Conservation (phyloP, 495 filamentous ascomycete species). For the Lasiosphaeris hirsuta region DNA sequence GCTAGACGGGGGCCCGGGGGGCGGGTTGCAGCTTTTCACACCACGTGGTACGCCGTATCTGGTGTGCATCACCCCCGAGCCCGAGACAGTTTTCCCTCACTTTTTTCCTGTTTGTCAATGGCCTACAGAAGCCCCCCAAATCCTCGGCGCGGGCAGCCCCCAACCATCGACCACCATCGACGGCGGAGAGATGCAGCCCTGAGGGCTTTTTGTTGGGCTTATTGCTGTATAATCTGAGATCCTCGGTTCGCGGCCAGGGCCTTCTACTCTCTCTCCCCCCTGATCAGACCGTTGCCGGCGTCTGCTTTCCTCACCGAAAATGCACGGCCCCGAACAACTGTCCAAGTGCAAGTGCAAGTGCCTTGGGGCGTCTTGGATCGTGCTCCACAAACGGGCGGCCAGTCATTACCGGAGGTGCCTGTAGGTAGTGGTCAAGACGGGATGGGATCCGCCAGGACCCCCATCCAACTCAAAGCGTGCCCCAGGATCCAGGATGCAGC, state of each 20-base stretch:
- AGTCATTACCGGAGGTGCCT: not conserved
- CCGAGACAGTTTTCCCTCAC: not conserved
- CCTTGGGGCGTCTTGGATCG: too few relatives aligned
- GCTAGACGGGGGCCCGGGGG: not conserved
- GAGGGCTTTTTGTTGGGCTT: too few relatives aligned
- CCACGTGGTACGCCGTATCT: conserved; percentile 1
- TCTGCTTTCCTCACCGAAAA: not conserved
- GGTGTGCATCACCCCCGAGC: not conserved
- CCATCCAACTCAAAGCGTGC: too few relatives aligned
- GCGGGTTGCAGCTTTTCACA: not conserved
- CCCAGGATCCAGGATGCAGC: too few relatives aligned
- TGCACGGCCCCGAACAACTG: not conserved
- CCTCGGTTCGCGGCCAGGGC: not conserved
- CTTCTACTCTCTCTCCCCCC: not conserved
- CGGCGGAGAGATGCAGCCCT: too few relatives aligned
- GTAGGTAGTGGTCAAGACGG: not conserved
- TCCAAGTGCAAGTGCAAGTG: too few relatives aligned
- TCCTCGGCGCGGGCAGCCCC: too few relatives aligned
- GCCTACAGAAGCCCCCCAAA: too few relatives aligned
- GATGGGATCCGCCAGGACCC: not conserved
- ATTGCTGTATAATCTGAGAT: too few relatives aligned
- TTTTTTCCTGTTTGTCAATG: too few relatives aligned
- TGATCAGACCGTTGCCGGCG: conserved; percentile 31
- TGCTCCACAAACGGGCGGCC: not conserved
- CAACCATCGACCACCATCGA: too few relatives aligned